Base-by-base conservation (phyloP, 768 basidiomycete species). In the Trametes meyenii region DNA sequence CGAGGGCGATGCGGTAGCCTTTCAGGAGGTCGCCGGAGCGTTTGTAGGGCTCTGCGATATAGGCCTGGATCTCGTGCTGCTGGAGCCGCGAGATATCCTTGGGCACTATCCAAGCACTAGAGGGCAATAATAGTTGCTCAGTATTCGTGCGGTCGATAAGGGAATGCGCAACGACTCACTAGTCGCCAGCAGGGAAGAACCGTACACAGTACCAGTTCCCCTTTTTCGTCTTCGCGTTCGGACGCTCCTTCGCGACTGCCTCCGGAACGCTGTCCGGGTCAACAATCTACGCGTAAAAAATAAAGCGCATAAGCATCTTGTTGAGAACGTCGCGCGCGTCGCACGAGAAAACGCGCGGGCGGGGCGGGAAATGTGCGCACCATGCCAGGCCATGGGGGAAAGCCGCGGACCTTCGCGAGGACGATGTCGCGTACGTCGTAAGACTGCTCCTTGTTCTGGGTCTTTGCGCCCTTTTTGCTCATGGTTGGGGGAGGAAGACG, bases 151-250 rank as follows among this genome's bases (percentile, higher is more conserved):
- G 54, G 58, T 49, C 44, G 54, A 58, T 67, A 52, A 55, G 4
- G 26, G 56, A 29, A 48, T 10, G 40, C 16, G 26, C 40, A 16
- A 59, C 3, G 21, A 87, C 96, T 74, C 70, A 98, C 97, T 88
- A 92, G 76, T 98, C 96, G 53, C 92, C 95, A 29, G 83, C 84
- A 5, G 97, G 95, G 83, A 97, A 98, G 83, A 96, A 99, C 65
- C 88, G 81, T 35, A 88, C 82, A 64, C 85, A 86, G 75, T 91
- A 88, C 66, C 86, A 88, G 13, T 77, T 78, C 11, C 83, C 78
- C 75, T 91, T 95, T 76, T 89, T 90, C 68, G 79, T 81, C 3
- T 76, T 73, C 39, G 63, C 67, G 60, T 68, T 67, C 11, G 96
- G 94, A 19, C 88, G 88, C 71, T 92, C 89, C 66, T 79, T 84